These are phyloP conservation scores for Verbena officinalis DNA, from an alignment of 257 asterid genomes.

Conservation along the genomic window DNA sequence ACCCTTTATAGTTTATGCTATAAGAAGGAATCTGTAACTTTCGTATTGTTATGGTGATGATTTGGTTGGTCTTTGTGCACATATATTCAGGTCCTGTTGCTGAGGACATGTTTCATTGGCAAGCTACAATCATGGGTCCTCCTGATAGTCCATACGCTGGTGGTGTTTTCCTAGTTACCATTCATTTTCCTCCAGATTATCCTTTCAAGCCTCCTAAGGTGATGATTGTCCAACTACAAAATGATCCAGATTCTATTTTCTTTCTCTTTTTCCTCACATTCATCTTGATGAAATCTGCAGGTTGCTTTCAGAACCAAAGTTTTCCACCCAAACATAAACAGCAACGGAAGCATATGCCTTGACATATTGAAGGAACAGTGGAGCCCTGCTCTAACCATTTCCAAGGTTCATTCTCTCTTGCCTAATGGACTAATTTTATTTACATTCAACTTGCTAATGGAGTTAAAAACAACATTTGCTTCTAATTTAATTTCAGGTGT, in stretches of 20 bases:
- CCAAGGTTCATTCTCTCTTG: constrained; percentile 35
- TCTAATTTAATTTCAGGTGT: constrained; percentile 32
- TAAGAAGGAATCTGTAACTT: background rate
- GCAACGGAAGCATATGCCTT: constrained; percentile 52
- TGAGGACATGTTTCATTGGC: constrained; percentile 91
- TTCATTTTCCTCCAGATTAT: constrained; percentile 83
- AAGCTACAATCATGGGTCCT: constrained; percentile 87
- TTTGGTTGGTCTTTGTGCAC: constrained; percentile 8
- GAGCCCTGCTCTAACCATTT: constrained; percentile 44
- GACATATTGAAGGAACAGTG: constrained; percentile 49
- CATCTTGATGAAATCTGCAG: constrained; percentile 26
- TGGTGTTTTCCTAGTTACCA: constrained; percentile 74
- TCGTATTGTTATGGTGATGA: background rate
- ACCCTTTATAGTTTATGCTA: background rate
- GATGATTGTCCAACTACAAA: too few relatives aligned
- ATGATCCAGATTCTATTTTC: too few relatives aligned
- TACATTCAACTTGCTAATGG: background rate
- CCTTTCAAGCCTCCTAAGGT: constrained; percentile 88
- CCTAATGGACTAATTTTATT: background rate
- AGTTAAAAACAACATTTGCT: background rate
- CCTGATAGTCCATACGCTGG: constrained; percentile 82
- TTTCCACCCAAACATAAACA: constrained; percentile 48
- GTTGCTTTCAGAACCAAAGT: constrained; percentile 45
- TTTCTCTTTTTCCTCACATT: constrained; percentile 3
- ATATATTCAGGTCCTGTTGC: constrained; percentile 66